phyloP scores from a whole-genome alignment of 352 stramenopile species.

The Phytophthora multivora region DNA sequence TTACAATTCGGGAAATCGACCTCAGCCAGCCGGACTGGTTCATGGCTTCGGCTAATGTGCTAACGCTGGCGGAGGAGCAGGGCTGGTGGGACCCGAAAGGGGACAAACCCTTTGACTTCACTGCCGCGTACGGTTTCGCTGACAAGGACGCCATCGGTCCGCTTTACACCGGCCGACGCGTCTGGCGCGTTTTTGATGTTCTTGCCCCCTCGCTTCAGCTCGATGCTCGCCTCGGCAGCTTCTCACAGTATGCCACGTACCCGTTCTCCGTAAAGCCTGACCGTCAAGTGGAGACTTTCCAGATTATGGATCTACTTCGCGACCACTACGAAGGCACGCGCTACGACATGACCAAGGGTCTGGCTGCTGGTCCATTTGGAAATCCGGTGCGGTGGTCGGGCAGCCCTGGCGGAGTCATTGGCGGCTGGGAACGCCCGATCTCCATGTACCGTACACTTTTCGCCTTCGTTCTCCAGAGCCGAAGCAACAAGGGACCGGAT shows the following conservation, averaged over 20 bases:
- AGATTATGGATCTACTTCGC: constrained; percentile 86
- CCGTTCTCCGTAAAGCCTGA: constrained; percentile 92
- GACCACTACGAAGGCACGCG: constrained; percentile 92
- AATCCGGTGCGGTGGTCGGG: constrained; percentile 84
- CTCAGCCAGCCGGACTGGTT: constrained; percentile 80
- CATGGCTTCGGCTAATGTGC: constrained; percentile 89
- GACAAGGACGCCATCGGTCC: constrained; percentile 64
- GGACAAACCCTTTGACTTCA: constrained; percentile 72
- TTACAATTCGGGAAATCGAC: constrained; percentile 92
- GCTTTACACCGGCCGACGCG: constrained; percentile 79
- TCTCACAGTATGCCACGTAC: constrained; percentile 79
- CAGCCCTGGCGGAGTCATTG: constrained; percentile 49
- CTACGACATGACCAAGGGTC: constrained; percentile 88
- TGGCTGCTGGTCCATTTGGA: constrained; percentile 91
- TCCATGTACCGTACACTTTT: constrained; percentile 91
- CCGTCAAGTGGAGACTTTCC: constrained; percentile 47
- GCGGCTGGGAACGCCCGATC: constrained; percentile 90
- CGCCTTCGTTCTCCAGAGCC: constrained; percentile 77
- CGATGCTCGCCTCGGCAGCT: constrained; percentile 59
- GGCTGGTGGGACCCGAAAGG: constrained; percentile 77
- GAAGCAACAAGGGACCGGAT: constrained; percentile 37
- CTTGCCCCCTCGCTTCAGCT: constrained; percentile 80
- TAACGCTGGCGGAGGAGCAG: constrained; percentile 81
- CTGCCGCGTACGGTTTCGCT: constrained; percentile 64
- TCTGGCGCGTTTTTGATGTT: constrained; percentile 90